Percentiles rank a stretch among this genome's conserved stretches.
phyloP scores from a whole-genome alignment of 306 rosid genomes.

The Morella rubra region DNA sequence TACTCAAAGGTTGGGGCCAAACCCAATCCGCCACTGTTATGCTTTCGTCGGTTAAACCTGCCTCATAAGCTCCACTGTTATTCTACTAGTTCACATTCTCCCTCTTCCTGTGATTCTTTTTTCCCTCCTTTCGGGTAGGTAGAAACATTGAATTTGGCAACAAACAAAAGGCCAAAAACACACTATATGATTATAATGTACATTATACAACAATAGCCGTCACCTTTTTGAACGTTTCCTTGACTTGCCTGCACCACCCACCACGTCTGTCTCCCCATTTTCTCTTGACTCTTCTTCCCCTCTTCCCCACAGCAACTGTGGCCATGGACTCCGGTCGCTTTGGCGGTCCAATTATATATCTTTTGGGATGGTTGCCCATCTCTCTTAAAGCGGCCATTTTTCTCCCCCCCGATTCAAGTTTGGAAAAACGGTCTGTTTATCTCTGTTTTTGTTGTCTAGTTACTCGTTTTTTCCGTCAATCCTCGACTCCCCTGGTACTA shows the following conservation, averaged over 20 bases:
- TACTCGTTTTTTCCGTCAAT: no score
- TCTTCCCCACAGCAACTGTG: background rate
- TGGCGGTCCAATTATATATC: slow-evolving; percentile 30
- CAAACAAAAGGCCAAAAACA: slow-evolving; percentile 10
- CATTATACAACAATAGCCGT: no score
- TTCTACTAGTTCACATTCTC: slow-evolving; percentile 21
- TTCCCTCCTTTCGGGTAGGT: background rate
- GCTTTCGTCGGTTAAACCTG: slow-evolving; percentile 30
- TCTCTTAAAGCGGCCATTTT: no score
- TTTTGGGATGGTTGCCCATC: background rate
- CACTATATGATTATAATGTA: no score
- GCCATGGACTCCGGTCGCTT: slow-evolving; percentile 30
- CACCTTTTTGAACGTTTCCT: no score
- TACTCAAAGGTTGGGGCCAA: no score
- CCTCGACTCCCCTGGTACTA: no score
- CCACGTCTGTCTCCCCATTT: slow-evolving; percentile 23
- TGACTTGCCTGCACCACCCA: no score
- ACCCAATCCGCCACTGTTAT: background rate
- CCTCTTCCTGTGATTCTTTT: background rate
- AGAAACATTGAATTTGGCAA: background rate
- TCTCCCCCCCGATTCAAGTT: no score
- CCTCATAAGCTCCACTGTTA: slow-evolving; percentile 19
- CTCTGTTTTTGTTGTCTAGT: no score
- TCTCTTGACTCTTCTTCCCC: slow-evolving; percentile 25
- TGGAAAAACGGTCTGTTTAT: no score